Base-by-base conservation (phyloP, 331 rosid species). In the Acacia pycnantha region DNA sequence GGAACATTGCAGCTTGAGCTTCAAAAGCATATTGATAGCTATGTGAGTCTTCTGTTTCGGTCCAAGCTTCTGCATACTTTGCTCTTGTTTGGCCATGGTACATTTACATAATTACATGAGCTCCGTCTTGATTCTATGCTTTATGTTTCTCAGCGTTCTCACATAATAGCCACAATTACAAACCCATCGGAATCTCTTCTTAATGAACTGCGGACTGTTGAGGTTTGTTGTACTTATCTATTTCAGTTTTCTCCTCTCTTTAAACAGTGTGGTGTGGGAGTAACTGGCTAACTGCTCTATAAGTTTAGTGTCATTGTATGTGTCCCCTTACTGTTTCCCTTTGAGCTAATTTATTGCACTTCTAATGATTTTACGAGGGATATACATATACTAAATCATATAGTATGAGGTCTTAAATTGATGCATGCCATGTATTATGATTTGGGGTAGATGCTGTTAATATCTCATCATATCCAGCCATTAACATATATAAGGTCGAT, bases 171-270 rank as follows among this genome's bases (percentile, higher is more conserved):
- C 50, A 94, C 98, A 74, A 90, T 94, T 84, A 92, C 95, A 48
- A 90, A 86, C 74, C 98, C 98, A 56, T 92, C 98, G 11, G 98
- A 94, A 85, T 94, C 95, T 83, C 97, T 94, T 87, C 98, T 94
- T 82, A 92, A 90, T 85, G 98, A 94, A 81, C 93, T 94, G 84
- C 89, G 95, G 53, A 94, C 94, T 29, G 98, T 94, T 80, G 98
- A 94, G 98, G 98, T 94, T 81, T 67, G 91, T 71, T 44, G 27
- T 64, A 69, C 71, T 54, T 68, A 3, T 77, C 47, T 67, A 33
- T 73, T 21, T 81, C 62, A 31, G 37, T 27, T 37, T 73, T 16
- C 51, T 43, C 50, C 6, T n/a, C 44, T 58, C 51, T 64, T 46
- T 40, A 69, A 10, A 56, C 24, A 26, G 67, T n/a, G 12, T 51